Evolutionary conservation across 768 basidiomycete species (phyloP).

Genomic region (Lentinula detonsa): DNA sequence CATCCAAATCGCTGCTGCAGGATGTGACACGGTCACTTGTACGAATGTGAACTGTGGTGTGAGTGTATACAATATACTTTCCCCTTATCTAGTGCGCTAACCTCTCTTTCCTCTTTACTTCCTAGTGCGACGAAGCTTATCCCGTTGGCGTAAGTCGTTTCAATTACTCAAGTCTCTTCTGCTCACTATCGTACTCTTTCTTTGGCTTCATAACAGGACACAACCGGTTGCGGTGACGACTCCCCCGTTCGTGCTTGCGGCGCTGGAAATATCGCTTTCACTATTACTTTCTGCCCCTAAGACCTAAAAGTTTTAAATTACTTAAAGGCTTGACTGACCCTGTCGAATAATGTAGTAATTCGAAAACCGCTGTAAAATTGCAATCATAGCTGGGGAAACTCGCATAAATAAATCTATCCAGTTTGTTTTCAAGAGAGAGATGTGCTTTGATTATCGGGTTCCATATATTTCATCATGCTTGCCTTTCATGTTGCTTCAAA

Average conservation of each 20-base stretch:
- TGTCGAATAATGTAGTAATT: not conserved
- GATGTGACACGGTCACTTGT: slow-evolving; percentile 34
- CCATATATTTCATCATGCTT: too few relatives aligned
- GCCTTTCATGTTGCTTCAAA: too few relatives aligned
- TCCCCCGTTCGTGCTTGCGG: slow-evolving; percentile 29
- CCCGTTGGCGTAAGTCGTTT: not conserved
- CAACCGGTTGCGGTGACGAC: slow-evolving; percentile 32
- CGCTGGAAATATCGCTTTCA: slow-evolving; percentile 10
- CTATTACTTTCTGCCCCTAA: slow-evolving; percentile 1
- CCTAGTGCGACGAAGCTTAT: slow-evolving; percentile 6
- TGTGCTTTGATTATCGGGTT: too few relatives aligned
- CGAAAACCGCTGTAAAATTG: too few relatives aligned
- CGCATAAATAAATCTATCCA: too few relatives aligned
- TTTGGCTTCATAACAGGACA: slow-evolving; percentile 16
- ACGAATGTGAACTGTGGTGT: slow-evolving; percentile 29
- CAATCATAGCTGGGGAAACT: too few relatives aligned
- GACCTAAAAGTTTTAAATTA: not conserved
- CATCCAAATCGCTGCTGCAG: slow-evolving; percentile 25
- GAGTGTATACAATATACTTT: slow-evolving; percentile 3
- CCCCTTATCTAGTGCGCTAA: not conserved
- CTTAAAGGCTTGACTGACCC: not conserved
- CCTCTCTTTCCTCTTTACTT: not conserved
- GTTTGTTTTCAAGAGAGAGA: too few relatives aligned
- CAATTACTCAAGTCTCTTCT: not conserved
- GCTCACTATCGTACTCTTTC: not conserved